Evolutionary conservation across 2,329 filamentous ascomycete species (phyloP).

Genomic region (Cladophialophora chaetospira): DNA sequence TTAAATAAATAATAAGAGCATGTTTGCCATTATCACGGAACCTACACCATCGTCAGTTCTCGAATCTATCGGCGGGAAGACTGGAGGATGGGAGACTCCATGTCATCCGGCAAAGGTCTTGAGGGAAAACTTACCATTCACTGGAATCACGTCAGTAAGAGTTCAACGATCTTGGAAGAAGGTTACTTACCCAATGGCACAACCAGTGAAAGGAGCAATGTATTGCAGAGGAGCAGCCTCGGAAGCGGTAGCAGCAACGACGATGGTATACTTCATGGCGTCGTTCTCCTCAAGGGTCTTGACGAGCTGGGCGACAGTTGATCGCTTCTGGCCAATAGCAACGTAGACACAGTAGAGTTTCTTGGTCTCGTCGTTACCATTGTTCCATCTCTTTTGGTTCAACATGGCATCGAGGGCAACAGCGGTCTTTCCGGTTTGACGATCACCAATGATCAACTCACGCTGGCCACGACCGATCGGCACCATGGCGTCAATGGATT

Average conservation of each 20-base stretch:
- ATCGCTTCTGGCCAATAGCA: slow-evolving; percentile 98
- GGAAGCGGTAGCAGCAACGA: slow-evolving; percentile 95
- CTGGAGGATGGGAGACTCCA: no score
- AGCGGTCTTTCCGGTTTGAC: slow-evolving; percentile 99
- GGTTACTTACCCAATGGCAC: slow-evolving; percentile 41
- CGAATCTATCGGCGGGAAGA: no score
- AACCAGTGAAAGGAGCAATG: slow-evolving; percentile 90
- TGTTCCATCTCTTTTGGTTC: slow-evolving; percentile 99
- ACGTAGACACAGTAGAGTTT: slow-evolving; percentile 99
- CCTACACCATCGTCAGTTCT: slow-evolving; percentile 62
- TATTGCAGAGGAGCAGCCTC: slow-evolving; percentile 96
- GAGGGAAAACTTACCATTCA: no score
- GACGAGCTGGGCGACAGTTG: slow-evolving; percentile 97
- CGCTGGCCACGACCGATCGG: slow-evolving; percentile 99
- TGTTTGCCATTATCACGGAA: slow-evolving; percentile 88
- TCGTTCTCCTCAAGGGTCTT: slow-evolving; percentile 99
- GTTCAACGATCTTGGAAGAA: no score
- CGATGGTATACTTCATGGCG: slow-evolving; percentile 95
- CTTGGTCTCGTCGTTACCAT: slow-evolving; percentile 80
- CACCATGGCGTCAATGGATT: slow-evolving; percentile 99
- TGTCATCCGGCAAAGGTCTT: no score
- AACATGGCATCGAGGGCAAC: slow-evolving; percentile 97
- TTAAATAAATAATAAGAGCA: slow-evolving; percentile 82
- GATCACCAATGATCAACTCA: slow-evolving; percentile 99
- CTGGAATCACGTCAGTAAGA: no score